These are phyloP conservation scores for Mycena latifolia DNA, from an alignment of 768 basidiomycete genomes.

Conservation along the genomic window DNA sequence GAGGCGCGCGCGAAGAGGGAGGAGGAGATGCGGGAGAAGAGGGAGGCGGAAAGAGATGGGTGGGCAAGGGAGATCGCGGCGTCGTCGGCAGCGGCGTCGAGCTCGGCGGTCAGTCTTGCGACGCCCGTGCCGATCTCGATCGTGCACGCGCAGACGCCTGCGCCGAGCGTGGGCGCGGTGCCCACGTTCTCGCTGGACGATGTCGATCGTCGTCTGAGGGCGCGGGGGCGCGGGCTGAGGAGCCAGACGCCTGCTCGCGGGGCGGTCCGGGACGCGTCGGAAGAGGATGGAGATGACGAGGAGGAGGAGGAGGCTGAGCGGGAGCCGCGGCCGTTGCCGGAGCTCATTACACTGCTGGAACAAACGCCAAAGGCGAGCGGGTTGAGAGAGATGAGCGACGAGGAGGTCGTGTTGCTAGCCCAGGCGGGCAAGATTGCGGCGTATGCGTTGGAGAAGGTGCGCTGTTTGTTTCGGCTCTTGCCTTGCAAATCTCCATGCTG, in stretches of 20 bases:
- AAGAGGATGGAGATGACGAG: neutral
- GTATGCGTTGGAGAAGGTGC: slow-evolving; percentile 95
- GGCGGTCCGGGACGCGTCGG: slow-evolving; percentile 1
- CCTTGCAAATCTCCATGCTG: neutral
- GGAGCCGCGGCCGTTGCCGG: slow-evolving; percentile 71
- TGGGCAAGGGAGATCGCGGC: slow-evolving; percentile 30
- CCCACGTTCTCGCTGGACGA: slow-evolving; percentile 67
- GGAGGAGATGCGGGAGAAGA: slow-evolving; percentile 18
- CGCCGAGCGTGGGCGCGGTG: slow-evolving; percentile 31
- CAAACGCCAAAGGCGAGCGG: slow-evolving; percentile 75
- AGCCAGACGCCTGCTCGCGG: slow-evolving; percentile 23
- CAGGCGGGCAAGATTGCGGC: slow-evolving; percentile 94
- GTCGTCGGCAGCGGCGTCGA: neutral
- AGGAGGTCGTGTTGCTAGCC: slow-evolving; percentile 89
- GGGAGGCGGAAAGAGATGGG: slow-evolving; percentile 28
- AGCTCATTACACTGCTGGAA: slow-evolving; percentile 85
- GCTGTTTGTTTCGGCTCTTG: neutral
- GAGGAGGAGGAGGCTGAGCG: slow-evolving; percentile 14
- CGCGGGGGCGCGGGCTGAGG: slow-evolving; percentile 39
- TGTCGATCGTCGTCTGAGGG: slow-evolving; percentile 64
- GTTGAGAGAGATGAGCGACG: slow-evolving; percentile 81
- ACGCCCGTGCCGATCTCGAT: slow-evolving; percentile 17
- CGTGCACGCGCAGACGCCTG: slow-evolving; percentile 30
- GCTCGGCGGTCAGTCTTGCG: neutral
- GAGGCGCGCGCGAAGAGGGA: slow-evolving; percentile 7